Evolutionary conservation across 1,284 basidiomycete species (phyloP), one percentile per base, ranked within the genome.

Genomic region (Ustilago crameri): DNA sequence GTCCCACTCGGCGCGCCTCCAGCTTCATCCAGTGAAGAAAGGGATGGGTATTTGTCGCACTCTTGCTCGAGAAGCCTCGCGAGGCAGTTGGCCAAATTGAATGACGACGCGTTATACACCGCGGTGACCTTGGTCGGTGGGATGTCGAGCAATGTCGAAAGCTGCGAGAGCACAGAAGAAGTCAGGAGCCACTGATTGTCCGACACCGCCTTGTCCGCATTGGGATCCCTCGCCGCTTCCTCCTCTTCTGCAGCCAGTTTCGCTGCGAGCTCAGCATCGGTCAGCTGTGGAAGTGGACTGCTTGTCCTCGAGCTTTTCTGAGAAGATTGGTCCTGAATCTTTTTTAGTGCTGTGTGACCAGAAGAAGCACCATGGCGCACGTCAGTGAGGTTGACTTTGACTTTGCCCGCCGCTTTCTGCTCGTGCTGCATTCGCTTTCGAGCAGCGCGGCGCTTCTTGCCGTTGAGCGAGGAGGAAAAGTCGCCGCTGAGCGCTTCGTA

Each of bases 101-200:
- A 76, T 5, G 68, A 72, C 1, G 75, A 52, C 9, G 69, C 54
- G 32, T 79, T 67, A 48, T 79, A 81, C 9, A 61, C 67, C 18
- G 73, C 62, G 15, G 63, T 74, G 9, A 79, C 64, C 7, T 62
- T 65, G 3, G 59, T 27, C 3, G 53, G 18, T 3, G 75, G 59
- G n/a, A 81, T 37, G 22, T 73, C 69, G 17, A 81, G 58, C 46
- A 82, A 46, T 9, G 60, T 62, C 8, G 78, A 68, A 9, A 82
- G 60, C 48, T 82, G 80, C 9, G 77, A 54, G 9, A 81, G 66
- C 3, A 81, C 67, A 5, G 81, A 82, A 9, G 76, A 79, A 8
- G 79, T 77, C 38, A 82, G 68, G 22, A 82, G 64, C 81, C 81
- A 82, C 23, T 75, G 67, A 40, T 81, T 79, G 54, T 81, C 78